Conservation (phyloP, 805 yeast species). For the Myxozyma neotropica region DNA sequence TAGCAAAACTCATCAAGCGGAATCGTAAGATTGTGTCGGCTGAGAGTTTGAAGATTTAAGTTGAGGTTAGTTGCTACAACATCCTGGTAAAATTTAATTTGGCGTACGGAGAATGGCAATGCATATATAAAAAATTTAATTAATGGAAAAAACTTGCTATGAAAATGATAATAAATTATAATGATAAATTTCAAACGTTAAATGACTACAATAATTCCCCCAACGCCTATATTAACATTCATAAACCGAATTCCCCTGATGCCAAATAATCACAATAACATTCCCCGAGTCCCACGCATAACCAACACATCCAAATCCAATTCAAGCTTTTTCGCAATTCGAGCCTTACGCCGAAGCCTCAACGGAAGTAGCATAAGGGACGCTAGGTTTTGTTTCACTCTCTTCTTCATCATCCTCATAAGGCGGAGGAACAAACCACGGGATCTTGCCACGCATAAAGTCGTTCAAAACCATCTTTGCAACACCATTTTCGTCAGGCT, state of each 20-base stretch:
- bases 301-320: neutral
- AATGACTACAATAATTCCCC: too few relatives aligned
- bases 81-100: neutral
- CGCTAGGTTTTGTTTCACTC: neutral
- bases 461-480: conserved; percentile 89
- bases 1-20: conserved; percentile 20
- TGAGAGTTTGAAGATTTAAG: conserved; percentile 1
- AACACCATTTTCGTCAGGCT: conserved; percentile 93
- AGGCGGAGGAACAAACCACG: conserved; percentile 98
- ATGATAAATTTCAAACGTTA: too few relatives aligned
- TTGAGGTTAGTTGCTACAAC: too few relatives aligned
- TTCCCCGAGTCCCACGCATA: too few relatives aligned
- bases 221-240: too few relatives aligned
- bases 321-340: neutral
- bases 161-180: too few relatives aligned
- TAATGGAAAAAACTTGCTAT: neutral
- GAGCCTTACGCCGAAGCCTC: neutral
- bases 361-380: neutral
- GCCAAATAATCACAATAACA: neutral
- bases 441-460: conserved; percentile 95
- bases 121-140: too few relatives aligned
- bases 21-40: conserved; percentile 18
- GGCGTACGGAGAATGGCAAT: neutral
- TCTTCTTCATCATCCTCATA: conserved; percentile 62
- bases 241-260: too few relatives aligned